These are phyloP conservation scores for Tulasnella calospora DNA, from an alignment of 768 basidiomycete genomes.

Conservation along the genomic window DNA sequence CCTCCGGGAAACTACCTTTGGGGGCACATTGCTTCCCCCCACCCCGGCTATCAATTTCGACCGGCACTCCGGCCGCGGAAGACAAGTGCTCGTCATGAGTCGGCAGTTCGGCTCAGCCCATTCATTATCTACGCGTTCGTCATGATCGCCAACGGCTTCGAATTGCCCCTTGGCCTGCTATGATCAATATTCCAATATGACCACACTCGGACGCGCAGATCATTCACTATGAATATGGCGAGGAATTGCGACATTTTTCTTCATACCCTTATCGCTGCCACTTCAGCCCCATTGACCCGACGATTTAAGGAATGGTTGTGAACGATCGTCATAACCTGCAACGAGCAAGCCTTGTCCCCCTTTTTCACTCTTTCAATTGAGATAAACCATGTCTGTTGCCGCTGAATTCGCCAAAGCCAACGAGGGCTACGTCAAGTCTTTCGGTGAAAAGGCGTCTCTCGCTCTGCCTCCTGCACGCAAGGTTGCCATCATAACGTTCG, in stretches of 20 bases:
- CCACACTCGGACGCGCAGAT: background rate
- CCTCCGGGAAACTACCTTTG: background rate
- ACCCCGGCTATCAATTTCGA: background rate
- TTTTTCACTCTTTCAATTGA: background rate
- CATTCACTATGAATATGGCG: background rate
- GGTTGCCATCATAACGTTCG: constrained; percentile 36
- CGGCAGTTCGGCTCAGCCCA: background rate
- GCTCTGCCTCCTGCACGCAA: constrained; percentile 44
- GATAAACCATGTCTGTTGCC: constrained; percentile 24
- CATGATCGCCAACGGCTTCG: background rate
- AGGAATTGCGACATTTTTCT: background rate
- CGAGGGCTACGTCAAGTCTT: constrained; percentile 44
- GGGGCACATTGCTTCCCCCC: background rate
- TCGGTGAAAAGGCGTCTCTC: constrained; percentile 39
- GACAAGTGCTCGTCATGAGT: background rate
- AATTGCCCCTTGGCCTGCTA: background rate
- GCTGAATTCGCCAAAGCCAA: constrained; percentile 35
- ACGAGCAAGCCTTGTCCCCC: constrained; percentile 3
- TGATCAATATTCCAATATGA: background rate
- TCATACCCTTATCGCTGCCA: background rate
- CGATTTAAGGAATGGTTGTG: background rate
- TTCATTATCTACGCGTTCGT: background rate
- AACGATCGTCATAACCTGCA: too few relatives aligned
- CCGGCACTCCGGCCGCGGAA: background rate
- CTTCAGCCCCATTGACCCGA: background rate